Conservation (phyloP, 2,329 filamentous ascomycete genomes). For the Calonectria naviculata region DNA sequence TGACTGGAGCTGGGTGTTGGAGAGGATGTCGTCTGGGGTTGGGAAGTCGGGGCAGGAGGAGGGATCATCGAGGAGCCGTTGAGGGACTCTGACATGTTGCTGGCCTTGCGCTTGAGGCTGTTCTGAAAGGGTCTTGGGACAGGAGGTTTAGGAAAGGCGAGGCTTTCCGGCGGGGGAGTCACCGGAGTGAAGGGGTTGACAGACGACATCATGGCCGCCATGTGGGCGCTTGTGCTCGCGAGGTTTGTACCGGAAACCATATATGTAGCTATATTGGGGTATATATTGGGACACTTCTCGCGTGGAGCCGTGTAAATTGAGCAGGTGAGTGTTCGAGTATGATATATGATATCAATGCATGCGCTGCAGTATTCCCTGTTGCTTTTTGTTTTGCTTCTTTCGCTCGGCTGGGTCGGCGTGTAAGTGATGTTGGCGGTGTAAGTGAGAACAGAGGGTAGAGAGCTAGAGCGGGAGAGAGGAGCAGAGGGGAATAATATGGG, state of each 20-base stretch:
- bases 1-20: constrained; percentile 33
- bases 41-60: constrained; percentile 35
- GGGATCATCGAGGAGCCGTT: constrained; percentile 33
- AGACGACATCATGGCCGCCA: constrained; percentile 46
- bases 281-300: constrained; percentile 1
- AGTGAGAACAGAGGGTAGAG: neutral
- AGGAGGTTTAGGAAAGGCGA: constrained; percentile 44
- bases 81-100: constrained; percentile 40
- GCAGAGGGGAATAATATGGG: neutral
- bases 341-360: constrained; percentile 2
- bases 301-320: neutral
- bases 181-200: constrained; percentile 44
- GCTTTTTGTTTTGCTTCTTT: neutral
- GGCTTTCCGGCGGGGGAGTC: constrained; percentile 43
- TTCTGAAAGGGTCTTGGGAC: constrained; percentile 41
- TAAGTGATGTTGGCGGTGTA: neutral
- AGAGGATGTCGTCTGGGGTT: constrained; percentile 35
- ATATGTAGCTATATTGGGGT: constrained; percentile 26
- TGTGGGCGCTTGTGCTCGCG: constrained; percentile 31
- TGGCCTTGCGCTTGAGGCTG: constrained; percentile 41
- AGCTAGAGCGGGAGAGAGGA: neutral
- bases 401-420: neutral
- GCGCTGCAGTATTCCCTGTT: neutral
- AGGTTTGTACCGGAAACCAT: constrained; percentile 25
- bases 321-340: neutral